Base-by-base conservation (phyloP, 2,329 filamentous ascomycete species). In the Ascochyta koolunga region DNA sequence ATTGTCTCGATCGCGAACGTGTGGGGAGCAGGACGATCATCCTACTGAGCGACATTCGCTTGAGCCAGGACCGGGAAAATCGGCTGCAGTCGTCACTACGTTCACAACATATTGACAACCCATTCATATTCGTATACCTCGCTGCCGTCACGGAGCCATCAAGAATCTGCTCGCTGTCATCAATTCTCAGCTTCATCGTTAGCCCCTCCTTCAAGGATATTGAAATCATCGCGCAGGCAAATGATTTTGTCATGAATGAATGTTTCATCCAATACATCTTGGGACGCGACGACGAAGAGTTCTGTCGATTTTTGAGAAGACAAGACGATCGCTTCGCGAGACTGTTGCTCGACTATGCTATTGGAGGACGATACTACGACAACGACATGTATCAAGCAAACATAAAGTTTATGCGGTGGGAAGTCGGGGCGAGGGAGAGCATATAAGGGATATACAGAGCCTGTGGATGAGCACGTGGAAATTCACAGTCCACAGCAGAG, bases 321-420 rank as follows among this genome's bases (percentile, higher is more conserved):
- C 61, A 67, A 33, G 60, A 66, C 18, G 65, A 67, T 16, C 22
- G 46, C 13, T 62, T 66, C 27, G 50, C 41, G 6, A 47, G 56
- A 27, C 19, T 60, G 3, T 31, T 67, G 21, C 46, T 65, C 6
- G 63, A 66, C 31, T 63, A 66, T 19, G 60, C 65, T 6, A 65
- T 67, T 15, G 50, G 58, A 18, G 61, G 62, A 4, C 39, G 44
- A 2, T 60, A 59, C 21, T 57, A 66, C 18, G 22, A 57, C 6
- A 36, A 65, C n/a, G 47, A 61, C 1, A 33, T 64, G n/a, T 61
- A 61, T 32, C 38, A 55, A 19, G 46, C 60, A 8, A 67, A 67
- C 24, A 47, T 65, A 19, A 50, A 58, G n/a, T 67, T 67, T 39
- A 37, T 66, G 19, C 50, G 51, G 16, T 67, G 65, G 65, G 65